Evolutionary conservation across 176 grass and related monocot species (phyloP), one percentile per base, ranked within the genome.

Genomic region (Coix lacrymajobi): DNA sequence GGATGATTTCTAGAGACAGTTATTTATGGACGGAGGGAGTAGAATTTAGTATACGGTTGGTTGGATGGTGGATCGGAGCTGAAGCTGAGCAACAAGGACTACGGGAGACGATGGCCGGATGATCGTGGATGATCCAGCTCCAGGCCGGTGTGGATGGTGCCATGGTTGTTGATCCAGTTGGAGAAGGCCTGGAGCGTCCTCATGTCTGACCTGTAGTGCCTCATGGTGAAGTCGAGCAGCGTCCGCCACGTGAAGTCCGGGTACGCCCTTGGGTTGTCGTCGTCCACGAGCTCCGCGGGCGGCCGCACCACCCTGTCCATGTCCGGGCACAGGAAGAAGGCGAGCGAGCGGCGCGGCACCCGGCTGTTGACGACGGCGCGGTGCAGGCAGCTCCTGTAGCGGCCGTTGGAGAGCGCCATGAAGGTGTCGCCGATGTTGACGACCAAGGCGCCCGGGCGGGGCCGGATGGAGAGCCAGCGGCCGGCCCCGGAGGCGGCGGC

Each of bases 401-500:
- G 54, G 0, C 91, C 97, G 69, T 99, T 99, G 19, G 93, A 96
- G n/a, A 99, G 86, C 77, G 97, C 97, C 92, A 86, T 97, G 92
- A 97, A 97, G 38, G 95, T 97, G 84, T 99, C 93, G n/a, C 93
- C 93, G 54, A 96, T 92, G 80, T 99, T 96, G 38, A 94, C 92
- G 2, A 99, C 93, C 24, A 99, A 84, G 31, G 96, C 84, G 52
- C 77, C 81, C 5, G 85, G 5, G 15, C 33, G 77, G 0, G 91
- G 91, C 0, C 78, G 22, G 83, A 94, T 86, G 56, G 88, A 79
- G 3, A 43, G 89, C 97, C 87, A 98, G 0, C 67, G 71, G 0
- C 81, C 88, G 3, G 64, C 1, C n/a, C n/a, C n/a, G n/a, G n/a
- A n/a, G n/a, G 52, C 8, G 40, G 40, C 11, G 40, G 13, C 58